Conservation (phyloP, 768 basidiomycete species). For the Suillus spraguei region DNA sequence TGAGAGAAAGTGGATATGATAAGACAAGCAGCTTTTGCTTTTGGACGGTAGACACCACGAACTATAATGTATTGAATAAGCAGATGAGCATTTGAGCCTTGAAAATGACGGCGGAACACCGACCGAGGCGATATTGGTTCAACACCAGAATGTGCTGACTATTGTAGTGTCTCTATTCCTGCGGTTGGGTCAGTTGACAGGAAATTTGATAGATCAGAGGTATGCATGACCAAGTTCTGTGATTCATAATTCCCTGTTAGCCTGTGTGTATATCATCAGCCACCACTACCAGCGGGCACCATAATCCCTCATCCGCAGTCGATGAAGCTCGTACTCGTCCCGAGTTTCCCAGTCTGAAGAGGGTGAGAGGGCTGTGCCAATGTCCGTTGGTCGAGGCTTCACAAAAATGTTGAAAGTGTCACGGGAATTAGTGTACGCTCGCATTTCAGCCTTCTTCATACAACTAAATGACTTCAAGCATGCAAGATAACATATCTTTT, state of each 20-base stretch:
- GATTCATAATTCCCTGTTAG: background rate
- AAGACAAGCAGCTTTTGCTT: background rate
- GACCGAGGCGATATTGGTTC: background rate
- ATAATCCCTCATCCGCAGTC: background rate
- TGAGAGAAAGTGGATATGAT: constrained; percentile 1
- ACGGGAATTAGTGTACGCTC: background rate
- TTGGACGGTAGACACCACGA: background rate
- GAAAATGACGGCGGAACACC: background rate
- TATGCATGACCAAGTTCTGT: background rate
- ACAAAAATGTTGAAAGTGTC: background rate
- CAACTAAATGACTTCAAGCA: background rate
- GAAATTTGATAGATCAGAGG: background rate
- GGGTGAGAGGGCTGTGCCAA: too few species aligned
- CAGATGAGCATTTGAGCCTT: background rate
- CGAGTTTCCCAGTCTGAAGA: background rate
- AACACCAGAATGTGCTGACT: background rate
- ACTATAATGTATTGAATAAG: background rate
- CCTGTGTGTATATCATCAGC: background rate
- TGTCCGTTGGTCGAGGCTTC: background rate
- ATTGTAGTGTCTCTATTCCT: background rate
- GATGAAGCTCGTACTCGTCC: background rate
- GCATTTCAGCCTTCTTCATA: background rate
- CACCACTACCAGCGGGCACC: background rate
- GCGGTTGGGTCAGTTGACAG: background rate
- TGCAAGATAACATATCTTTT: background rate